phyloP scores from a whole-genome alignment of 805 yeast species.

The Saturnispora dispora region DNA sequence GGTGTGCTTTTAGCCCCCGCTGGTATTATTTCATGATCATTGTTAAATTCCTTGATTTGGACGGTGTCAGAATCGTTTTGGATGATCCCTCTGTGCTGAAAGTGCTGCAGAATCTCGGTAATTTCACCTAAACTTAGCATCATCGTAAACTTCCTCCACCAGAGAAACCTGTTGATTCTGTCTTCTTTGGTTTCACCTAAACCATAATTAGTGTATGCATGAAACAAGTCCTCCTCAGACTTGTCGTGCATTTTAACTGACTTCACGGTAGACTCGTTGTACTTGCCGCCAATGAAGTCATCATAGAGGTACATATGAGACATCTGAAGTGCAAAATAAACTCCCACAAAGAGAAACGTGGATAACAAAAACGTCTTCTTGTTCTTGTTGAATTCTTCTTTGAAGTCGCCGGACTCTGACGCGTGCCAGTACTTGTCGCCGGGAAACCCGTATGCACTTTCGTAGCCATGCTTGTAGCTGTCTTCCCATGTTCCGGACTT shows the following conservation, averaged over 20 bases:
- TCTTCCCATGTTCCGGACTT: conserved; percentile 27
- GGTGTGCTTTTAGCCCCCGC: background rate
- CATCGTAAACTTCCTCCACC: conserved; percentile 36
- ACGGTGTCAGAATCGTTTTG: background rate
- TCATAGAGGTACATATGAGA: conserved; percentile 24
- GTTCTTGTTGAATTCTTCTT: conserved; percentile 23
- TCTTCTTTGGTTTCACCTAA: conserved; percentile 40
- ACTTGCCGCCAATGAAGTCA: conserved; percentile 25
- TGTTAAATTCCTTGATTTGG: background rate
- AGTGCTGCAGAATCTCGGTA: conserved; percentile 15
- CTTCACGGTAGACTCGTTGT: conserved; percentile 17
- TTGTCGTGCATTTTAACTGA: conserved; percentile 29
- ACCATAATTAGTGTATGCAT: conserved; percentile 44
- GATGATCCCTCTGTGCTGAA: conserved; percentile 14
- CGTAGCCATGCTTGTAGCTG: conserved; percentile 15
- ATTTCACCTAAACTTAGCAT: conserved; percentile 21
- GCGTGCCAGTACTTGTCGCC: conserved; percentile 22
- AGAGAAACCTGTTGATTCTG: conserved; percentile 47
- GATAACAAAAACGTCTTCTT: conserved; percentile 22
- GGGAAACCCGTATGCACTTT: conserved; percentile 21
- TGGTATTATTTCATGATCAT: background rate
- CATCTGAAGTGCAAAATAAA: conserved; percentile 25
- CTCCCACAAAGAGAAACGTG: conserved; percentile 19
- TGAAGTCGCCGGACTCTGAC: conserved; percentile 19
- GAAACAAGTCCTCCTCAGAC: conserved; percentile 31